These are phyloP conservation scores for Aspergillus heteromorphus DNA, from an alignment of 495 filamentous ascomycete species.

Conservation along the genomic window DNA sequence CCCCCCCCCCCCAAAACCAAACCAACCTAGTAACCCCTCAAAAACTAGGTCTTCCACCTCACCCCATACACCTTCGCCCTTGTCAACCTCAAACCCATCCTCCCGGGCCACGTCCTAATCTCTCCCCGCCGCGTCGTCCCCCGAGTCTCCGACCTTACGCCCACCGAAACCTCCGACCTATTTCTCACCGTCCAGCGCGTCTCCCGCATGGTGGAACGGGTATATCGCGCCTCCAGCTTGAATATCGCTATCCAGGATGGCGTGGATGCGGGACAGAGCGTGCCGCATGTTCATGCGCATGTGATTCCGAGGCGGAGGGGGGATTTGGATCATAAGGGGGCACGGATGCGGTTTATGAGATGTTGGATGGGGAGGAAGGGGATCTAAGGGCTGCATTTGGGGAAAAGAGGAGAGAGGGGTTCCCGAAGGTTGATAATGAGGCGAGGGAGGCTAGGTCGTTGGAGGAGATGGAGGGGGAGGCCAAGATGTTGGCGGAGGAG, in stretches of 20 bases:
- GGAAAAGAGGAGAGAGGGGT: slow-evolving; percentile 29
- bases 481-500: slow-evolving; percentile 54
- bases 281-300: slow-evolving; percentile 89
- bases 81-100: slow-evolving; percentile 90
- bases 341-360: slow-evolving; percentile 66
- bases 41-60: slow-evolving; percentile 68
- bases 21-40: not conserved
- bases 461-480: slow-evolving; percentile 79
- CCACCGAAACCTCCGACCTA: slow-evolving; percentile 72
- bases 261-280: slow-evolving; percentile 77
- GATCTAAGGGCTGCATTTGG: slow-evolving; percentile 57
- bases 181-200: slow-evolving; percentile 80
- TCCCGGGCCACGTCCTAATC: slow-evolving; percentile 90
- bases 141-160: slow-evolving; percentile 69
- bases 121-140: slow-evolving; percentile 53
- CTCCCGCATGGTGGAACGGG: slow-evolving; percentile 66
- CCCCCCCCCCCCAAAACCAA: not conserved
- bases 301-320: slow-evolving; percentile 70
- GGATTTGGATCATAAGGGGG: slow-evolving; percentile 49
- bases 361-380: slow-evolving; percentile 80
- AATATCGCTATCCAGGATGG: slow-evolving; percentile 96
- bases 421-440: slow-evolving; percentile 61
- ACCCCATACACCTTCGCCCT: slow-evolving; percentile 77
- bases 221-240: slow-evolving; percentile 62
- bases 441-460: slow-evolving; percentile 60